These are phyloP conservation scores for Ceratopteris richardii DNA, from an alignment of 75 land plant genomes.

Conservation along the genomic window DNA sequence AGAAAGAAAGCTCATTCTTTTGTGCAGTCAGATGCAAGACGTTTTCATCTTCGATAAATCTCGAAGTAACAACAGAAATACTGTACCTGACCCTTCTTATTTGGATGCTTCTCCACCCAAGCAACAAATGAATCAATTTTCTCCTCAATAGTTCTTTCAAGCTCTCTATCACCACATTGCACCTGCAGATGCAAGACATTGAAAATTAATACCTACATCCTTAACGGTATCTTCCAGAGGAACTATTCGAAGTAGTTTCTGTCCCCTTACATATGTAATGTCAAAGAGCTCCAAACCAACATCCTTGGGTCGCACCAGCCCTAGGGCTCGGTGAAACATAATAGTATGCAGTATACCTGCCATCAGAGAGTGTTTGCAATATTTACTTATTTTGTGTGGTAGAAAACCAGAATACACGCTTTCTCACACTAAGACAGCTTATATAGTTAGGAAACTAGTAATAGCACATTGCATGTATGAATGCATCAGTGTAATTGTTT, in stretches of 20 bases:
- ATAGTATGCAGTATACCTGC: constrained; percentile 94
- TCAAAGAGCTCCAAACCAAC: constrained; percentile 93
- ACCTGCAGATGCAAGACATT: constrained; percentile 37
- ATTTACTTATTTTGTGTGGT: too few species aligned
- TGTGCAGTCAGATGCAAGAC: too few species aligned
- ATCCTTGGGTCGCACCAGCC: constrained; percentile 86
- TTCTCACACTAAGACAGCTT: too few species aligned
- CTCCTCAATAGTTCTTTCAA: constrained; percentile 86
- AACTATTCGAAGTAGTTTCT: background rate
- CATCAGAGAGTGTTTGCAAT: too few species aligned
- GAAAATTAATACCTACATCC: background rate
- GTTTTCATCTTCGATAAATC: too few species aligned
- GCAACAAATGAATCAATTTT: constrained; percentile 79
- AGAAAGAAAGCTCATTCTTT: too few species aligned
- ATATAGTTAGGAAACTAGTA: too few species aligned
- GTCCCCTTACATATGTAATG: constrained; percentile 79
- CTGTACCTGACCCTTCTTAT: constrained; percentile 80
- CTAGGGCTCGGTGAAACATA: constrained; percentile 90
- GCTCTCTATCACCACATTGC: constrained; percentile 77
- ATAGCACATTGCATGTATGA: too few species aligned
- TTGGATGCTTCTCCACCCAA: constrained; percentile 95
- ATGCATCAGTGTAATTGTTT: too few species aligned
- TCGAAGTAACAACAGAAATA: background rate
- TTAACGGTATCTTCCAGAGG: background rate
- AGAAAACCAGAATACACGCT: too few species aligned